Evolutionary conservation across 164 flowering plant genomes (phyloP).

Genomic region (Chimonanthus praecox): DNA sequence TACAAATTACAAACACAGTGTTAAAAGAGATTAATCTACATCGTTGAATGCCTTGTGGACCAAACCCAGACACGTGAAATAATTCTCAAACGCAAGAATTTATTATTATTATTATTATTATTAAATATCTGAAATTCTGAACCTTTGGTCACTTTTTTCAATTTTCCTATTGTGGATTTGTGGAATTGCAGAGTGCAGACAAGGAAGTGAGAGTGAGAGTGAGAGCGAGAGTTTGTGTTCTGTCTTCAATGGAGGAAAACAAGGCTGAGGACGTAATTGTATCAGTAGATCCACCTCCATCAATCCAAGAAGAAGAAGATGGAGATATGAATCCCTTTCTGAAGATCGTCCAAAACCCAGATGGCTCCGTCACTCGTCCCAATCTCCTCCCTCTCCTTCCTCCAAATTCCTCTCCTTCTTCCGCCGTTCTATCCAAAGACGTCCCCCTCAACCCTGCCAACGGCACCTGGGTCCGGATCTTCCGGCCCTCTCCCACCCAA

Average conservation of each 20-base stretch:
- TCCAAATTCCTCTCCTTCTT: neutral
- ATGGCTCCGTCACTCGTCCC: neutral
- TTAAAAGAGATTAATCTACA: too few species aligned
- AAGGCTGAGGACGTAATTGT: too few species aligned
- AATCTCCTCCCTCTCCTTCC: neutral
- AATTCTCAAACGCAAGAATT: too few species aligned
- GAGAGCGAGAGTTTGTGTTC: neutral
- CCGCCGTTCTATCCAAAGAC: slow-evolving; percentile 1
- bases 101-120: too few species aligned
- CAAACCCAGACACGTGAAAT: too few species aligned
- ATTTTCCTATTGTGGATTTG: too few species aligned
- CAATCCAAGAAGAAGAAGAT: neutral
- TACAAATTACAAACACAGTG: too few species aligned
- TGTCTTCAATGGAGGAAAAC: neutral
- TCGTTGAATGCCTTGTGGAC: too few species aligned
- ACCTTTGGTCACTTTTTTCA: neutral
- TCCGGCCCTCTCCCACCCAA: slow-evolving; percentile 4
- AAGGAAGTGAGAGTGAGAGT: neutral
- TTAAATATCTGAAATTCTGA: too few species aligned
- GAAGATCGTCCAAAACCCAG: slow-evolving; percentile 2
- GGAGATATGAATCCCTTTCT: neutral
- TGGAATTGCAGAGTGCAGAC: neutral
- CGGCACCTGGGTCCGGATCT: slow-evolving; percentile 35
- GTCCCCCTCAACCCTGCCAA: slow-evolving; percentile 16
- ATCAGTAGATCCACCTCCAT: too few species aligned